These are phyloP conservation scores for Neofusicoccum umdonicola DNA, from an alignment of 2,329 filamentous ascomycete genomes.

Conservation along the genomic window DNA sequence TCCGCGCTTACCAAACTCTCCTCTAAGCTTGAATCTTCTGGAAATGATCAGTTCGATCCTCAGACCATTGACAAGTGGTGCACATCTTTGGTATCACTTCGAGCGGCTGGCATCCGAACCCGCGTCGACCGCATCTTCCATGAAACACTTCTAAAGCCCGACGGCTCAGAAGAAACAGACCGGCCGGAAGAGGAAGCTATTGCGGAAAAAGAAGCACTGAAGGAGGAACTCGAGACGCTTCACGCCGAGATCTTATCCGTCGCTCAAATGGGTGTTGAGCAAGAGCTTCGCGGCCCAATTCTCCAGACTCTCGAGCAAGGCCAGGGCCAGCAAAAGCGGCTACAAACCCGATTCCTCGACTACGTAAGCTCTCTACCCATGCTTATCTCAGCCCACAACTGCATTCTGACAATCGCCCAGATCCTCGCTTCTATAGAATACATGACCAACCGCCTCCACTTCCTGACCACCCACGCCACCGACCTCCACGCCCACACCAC, in stretches of 20 bases:
- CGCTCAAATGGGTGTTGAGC: constrained; percentile 68
- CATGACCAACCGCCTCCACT: constrained; percentile 37
- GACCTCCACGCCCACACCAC: constrained; percentile 31
- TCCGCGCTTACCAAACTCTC: constrained; percentile 8
- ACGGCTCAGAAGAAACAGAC: constrained; percentile 42
- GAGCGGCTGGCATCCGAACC: constrained; percentile 41
- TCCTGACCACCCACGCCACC: constrained; percentile 25
- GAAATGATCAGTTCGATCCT: constrained; percentile 52
- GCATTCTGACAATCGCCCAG: constrained; percentile 22
- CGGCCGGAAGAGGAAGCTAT: constrained; percentile 44
- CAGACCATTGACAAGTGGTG: constrained; percentile 57
- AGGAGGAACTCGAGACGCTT: constrained; percentile 66
- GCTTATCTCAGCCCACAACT: background rate
- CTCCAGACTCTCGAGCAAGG: constrained; percentile 40
- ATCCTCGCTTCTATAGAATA: constrained; percentile 42
- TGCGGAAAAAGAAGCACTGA: constrained; percentile 53
- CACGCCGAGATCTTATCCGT: constrained; percentile 68
- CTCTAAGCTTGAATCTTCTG: constrained; percentile 52
- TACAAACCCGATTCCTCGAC: constrained; percentile 41
- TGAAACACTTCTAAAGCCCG: constrained; percentile 31
- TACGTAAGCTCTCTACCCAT: constrained; percentile 33
- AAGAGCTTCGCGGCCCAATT: constrained; percentile 64
- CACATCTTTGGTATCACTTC: constrained; percentile 40
- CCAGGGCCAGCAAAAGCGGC: constrained; percentile 33
- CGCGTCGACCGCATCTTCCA: constrained; percentile 55